Base-by-base conservation (phyloP, 2,329 filamentous ascomycete species). In the Zymoseptoria pseudotritici region DNA sequence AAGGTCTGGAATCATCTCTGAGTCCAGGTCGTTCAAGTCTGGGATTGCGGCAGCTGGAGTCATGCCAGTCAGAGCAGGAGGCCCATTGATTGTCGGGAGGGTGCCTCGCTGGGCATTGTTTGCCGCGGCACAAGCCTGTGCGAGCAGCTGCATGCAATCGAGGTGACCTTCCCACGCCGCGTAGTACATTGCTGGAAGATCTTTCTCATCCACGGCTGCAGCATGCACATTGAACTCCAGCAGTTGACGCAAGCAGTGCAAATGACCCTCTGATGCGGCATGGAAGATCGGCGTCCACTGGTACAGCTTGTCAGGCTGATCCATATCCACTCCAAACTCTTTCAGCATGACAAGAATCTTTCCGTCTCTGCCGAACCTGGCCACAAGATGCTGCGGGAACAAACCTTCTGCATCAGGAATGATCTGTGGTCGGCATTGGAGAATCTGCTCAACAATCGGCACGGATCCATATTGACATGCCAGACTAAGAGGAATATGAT, bases 281-380 rank as follows among this genome's bases (percentile, higher is more conserved):
- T 99, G 93, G 59, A 99, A 94, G 4, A 99, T 80, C 0, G 94
- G 92, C 2, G 94, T 97, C 94, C 94, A 99, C 62, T 93, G 91
- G 68, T 97, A 97, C 17, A 99, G 81, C 75, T 96, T 97, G 75
- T 99, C 94, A 31, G 90, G 82, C 73, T 97, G 92, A 69, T 99
- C 86, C 51, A 99, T 81, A 72, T 99, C 87, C 21, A 91, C 93
- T 1, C 92, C 92, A 69, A 94, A 92, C 55, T 88, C 82, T 72
- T 91, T 88, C 11, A 99, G 80, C 49, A 97, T 80, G 13, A 92
- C 78, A 10, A 97, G 80, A 26, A 97, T 82, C 58, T 90, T 82
- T 1, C 91, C 89, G 0, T 86, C 89, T 70, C 92, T 87, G 2
- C 91, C 91, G 29, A 93, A 94, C 58, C 94, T 84, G 22, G 94